These are phyloP conservation scores for Trichoderma breve DNA, from an alignment of 2,329 filamentous ascomycete species.

Conservation along the genomic window DNA sequence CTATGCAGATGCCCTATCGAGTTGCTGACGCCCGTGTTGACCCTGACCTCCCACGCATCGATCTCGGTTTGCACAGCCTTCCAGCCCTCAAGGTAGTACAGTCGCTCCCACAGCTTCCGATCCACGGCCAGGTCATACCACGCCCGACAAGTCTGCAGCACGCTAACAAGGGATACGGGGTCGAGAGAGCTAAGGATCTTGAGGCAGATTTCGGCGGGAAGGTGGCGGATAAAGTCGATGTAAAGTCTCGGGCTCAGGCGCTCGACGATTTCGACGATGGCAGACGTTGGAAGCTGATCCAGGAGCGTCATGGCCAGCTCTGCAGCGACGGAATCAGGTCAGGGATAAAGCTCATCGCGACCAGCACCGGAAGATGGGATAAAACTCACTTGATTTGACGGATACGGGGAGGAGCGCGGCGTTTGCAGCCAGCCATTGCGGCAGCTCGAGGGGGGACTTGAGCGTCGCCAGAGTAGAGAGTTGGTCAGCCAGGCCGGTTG, in stretches of 20 bases:
- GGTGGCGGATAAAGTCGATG: constrained; percentile 82
- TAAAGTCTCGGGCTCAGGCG: constrained; percentile 80
- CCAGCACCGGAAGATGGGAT: neutral
- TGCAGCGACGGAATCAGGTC: constrained; percentile 35
- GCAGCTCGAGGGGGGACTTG: constrained; percentile 44
- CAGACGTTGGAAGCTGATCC: constrained; percentile 73
- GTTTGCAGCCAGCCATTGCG: constrained; percentile 50
- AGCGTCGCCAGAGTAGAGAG: constrained; percentile 37
- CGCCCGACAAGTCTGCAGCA: constrained; percentile 72
- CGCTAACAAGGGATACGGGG: constrained; percentile 73
- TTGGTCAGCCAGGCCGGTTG: constrained; percentile 32
- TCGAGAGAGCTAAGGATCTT: constrained; percentile 86
- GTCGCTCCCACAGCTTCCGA: constrained; percentile 77
- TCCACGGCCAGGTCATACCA: constrained; percentile 85
- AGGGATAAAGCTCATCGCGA: neutral
- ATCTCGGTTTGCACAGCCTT: constrained; percentile 67
- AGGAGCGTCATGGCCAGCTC: constrained; percentile 80
- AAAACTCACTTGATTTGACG: constrained; percentile 48
- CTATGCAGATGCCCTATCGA: constrained; percentile 43
- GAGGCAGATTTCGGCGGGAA: constrained; percentile 87
- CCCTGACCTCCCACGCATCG: constrained; percentile 60
- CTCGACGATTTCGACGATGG: constrained; percentile 76
- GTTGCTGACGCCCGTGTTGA: constrained; percentile 45
- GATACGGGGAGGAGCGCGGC: constrained; percentile 48
- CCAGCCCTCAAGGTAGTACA: constrained; percentile 88